Evolutionary conservation across 129 eudicot genomes (phyloP).

Genomic region (Gnaphalium uliginosum): DNA sequence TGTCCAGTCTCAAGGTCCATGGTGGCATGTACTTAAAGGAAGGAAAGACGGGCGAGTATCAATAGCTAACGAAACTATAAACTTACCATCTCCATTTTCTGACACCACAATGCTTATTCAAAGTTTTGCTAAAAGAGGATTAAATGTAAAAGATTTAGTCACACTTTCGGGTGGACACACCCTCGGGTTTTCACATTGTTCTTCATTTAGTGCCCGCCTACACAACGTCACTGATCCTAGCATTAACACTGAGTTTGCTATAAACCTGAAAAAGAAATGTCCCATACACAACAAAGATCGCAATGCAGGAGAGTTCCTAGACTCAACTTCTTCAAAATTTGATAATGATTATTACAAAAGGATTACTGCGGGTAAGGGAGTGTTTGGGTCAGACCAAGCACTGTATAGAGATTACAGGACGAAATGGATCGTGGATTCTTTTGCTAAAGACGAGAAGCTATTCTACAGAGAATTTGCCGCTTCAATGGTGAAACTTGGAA

Average conservation of each 20-base stretch:
- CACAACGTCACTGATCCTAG: constrained; percentile 67
- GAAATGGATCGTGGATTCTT: constrained; percentile 56
- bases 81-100: constrained; percentile 69
- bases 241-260: constrained; percentile 50
- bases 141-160: constrained; percentile 64
- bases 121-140: constrained; percentile 62
- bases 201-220: constrained; percentile 58
- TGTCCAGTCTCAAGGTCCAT: constrained; percentile 72
- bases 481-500: constrained; percentile 80
- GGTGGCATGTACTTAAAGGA: constrained; percentile 73
- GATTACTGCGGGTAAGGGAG: constrained; percentile 56
- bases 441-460: constrained; percentile 55
- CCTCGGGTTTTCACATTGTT: constrained; percentile 87
- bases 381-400: constrained; percentile 70
- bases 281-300: constrained; percentile 49
- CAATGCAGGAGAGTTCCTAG: constrained; percentile 68
- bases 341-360: constrained; percentile 70
- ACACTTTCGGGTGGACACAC: constrained; percentile 90
- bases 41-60: constrained; percentile 82
- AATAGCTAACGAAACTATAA: constrained; percentile 62
- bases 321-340: constrained; percentile 65
- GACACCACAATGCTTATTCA: constrained; percentile 64
- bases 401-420: constrained; percentile 61
- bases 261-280: constrained; percentile 52
- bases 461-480: constrained; percentile 72